A percentile compares a stretch with the other conserved stretches of the same genome.
Conservation (phyloP, 352 stramenopile species). For the Pythium phragmiticola region DNA sequence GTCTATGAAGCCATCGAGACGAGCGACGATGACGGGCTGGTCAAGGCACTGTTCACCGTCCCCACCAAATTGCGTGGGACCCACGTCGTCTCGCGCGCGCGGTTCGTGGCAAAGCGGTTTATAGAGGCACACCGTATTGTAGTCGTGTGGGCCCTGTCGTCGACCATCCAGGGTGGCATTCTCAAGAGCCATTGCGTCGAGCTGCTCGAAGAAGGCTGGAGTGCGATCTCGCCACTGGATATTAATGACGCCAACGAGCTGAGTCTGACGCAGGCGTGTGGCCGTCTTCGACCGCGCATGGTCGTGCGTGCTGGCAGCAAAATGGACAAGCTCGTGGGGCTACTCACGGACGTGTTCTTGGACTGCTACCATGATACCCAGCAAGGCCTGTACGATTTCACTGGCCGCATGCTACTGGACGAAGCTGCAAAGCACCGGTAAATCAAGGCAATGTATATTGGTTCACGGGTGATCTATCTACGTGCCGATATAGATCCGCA, state of each 20-base stretch:
- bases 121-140: constrained; percentile 1
- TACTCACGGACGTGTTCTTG: constrained; percentile 16
- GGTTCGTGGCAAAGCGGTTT: constrained; percentile 9
- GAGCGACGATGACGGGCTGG: neutral
- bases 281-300: constrained; percentile 5
- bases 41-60: constrained; percentile 11
- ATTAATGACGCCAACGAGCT: neutral
- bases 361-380: constrained; percentile 14
- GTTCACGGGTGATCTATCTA: too few species aligned
- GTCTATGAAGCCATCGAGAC: constrained; percentile 14
- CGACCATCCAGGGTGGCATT: constrained; percentile 1
- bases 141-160: constrained; percentile 11
- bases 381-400: constrained; percentile 5
- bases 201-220: constrained; percentile 16
- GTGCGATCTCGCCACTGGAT: neutral
- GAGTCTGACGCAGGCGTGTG: constrained; percentile 1
- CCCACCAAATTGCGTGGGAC: neutral
- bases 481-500: neutral
- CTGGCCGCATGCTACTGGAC: constrained; percentile 14
- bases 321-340: constrained; percentile 1
- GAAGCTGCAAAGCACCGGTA: constrained; percentile 18
- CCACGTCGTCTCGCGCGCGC: neutral
- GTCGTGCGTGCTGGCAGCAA: neutral
- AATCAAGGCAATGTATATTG: too few species aligned
- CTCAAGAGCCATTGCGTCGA: neutral